Base-by-base conservation (phyloP, 164 flowering plant genomes). In the Dillenia turbinata region DNA sequence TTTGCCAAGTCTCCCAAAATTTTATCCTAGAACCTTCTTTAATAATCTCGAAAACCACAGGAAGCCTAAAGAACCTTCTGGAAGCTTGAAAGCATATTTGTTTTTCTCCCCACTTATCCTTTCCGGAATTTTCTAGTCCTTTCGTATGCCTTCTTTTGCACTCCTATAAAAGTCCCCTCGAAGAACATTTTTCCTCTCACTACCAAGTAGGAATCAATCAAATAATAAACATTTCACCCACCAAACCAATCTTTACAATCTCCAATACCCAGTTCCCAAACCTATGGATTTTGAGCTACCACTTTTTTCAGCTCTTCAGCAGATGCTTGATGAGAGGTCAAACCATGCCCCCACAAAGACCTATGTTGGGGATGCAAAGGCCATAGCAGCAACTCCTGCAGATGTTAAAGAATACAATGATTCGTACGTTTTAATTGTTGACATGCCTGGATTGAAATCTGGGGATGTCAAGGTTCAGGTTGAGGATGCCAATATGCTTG, bases 401-500 rank as follows among this genome's bases (percentile, higher is more conserved):
- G 77, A 77, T 64, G 61, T 77, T 47, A 77, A 67, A n/a, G 80
- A 77, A 55, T 65, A 65, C 56, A 73, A 71, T 7, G 60, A 62
- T 10, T 50, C 68, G 0, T 77, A 73, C 63, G 64, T 47, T 0
- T 73, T 70, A 63, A 46, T 73, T 8, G n/a, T 77, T 17, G 77
- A 73, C 71, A 77, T 73, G 77, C 80, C 77, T 1, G 75, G 80
- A 13, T 7, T 77, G 46, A 77, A 73, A 44, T 24, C 73, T 1
- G 71, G 52, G 4, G 64, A 73, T 33, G 68, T 77, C 47, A 77
- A 68, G 55, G 75, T 77, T 5, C 73, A 68, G 49, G 51, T 77
- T 3, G 75, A 71, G 59, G 75, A 77, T 1, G 71, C 54, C 49
- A 71, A 68, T 17, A 66, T 68, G 60, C 59, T 77, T 14, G 48